Conservation (phyloP, 2,329 filamentous ascomycete species). For the Diaporthe vexans region DNA sequence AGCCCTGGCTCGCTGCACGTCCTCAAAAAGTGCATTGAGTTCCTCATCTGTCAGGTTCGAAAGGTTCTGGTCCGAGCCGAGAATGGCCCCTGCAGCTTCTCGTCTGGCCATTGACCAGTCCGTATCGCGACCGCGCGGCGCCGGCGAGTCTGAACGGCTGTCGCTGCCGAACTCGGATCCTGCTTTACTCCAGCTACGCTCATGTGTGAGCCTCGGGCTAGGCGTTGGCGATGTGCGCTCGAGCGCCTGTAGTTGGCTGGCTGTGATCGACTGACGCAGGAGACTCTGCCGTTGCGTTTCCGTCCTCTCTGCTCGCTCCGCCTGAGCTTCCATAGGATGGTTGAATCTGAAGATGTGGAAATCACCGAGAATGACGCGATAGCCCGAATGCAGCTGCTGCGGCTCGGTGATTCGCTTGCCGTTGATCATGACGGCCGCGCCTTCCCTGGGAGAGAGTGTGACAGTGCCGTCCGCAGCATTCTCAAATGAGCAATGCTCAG, state of each 20-base stretch:
- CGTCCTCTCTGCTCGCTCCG: conserved; percentile 81
- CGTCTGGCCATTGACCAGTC: conserved; percentile 95
- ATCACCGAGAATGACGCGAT: conserved; percentile 94
- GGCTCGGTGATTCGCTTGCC: conserved; percentile 90
- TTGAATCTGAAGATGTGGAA: conserved; percentile 99
- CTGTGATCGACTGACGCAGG: conserved; percentile 84
- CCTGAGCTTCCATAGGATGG: conserved; percentile 94
- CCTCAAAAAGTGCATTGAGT: conserved; percentile 92
- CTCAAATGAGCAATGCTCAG: conserved; percentile 94
- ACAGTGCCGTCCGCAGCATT: conserved; percentile 87
- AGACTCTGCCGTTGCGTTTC: conserved; percentile 79
- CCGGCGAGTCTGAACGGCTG: conserved; percentile 84
- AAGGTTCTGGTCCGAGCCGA: conserved; percentile 93
- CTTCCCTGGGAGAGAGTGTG: conserved; percentile 89
- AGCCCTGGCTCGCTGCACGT: conserved; percentile 89
- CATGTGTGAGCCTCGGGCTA: conserved; percentile 74
- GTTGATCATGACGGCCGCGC: conserved; percentile 99
- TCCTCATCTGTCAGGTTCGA: conserved; percentile 93
- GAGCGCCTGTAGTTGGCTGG: conserved; percentile 72
- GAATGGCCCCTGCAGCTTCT: conserved; percentile 91
- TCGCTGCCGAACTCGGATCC: conserved; percentile 84
- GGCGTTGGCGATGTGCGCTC: conserved; percentile 70
- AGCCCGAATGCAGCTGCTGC: conserved; percentile 89
- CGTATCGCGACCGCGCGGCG: conserved; percentile 81
- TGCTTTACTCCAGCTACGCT: conserved; percentile 83